Conservation (phyloP, 176 grass and related monocot species). For the Avena eriantha region DNA sequence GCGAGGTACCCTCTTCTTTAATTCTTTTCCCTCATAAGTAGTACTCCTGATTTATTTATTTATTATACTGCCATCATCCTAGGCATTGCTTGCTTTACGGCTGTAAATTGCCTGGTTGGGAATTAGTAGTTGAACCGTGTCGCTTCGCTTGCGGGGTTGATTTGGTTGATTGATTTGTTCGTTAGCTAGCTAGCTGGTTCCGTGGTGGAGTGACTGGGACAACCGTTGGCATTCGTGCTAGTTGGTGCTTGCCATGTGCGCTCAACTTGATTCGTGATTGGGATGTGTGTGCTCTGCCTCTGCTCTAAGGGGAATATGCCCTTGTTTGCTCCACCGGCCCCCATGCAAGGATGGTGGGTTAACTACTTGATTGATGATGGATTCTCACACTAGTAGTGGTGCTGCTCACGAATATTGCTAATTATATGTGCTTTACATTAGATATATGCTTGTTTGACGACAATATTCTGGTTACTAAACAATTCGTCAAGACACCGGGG, state of each 20-base stretch:
- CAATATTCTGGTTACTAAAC: not conserved
- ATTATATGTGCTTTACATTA: not conserved
- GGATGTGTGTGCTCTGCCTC: conserved; percentile 26
- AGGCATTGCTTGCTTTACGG: not conserved
- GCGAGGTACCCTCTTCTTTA: conserved; percentile 48
- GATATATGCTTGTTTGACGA: not conserved
- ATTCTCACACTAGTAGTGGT: conserved; percentile 35
- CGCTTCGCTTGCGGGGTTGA: not conserved
- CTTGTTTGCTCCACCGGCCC: conserved; percentile 3
- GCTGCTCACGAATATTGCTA: conserved; percentile 34
- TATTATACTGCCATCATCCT: not conserved
- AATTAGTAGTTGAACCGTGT: conserved; percentile 37
- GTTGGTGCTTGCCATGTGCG: conserved; percentile 58
- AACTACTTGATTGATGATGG: conserved; percentile 32
- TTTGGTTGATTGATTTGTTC: conserved; percentile 25
- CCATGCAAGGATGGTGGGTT: conserved; percentile 30
- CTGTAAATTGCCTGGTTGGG: not conserved
- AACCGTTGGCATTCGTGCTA: conserved; percentile 12
- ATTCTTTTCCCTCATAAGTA: not conserved
- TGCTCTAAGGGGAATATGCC: conserved; percentile 39
- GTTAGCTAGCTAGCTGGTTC: conserved; percentile 36
- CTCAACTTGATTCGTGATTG: conserved; percentile 50
- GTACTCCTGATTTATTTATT: not conserved
- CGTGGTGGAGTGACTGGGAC: conserved; percentile 38
- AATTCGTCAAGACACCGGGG: not conserved